Conservation (phyloP, 2,329 filamentous ascomycete genomes). For the Colletotrichum chrysophilum region DNA sequence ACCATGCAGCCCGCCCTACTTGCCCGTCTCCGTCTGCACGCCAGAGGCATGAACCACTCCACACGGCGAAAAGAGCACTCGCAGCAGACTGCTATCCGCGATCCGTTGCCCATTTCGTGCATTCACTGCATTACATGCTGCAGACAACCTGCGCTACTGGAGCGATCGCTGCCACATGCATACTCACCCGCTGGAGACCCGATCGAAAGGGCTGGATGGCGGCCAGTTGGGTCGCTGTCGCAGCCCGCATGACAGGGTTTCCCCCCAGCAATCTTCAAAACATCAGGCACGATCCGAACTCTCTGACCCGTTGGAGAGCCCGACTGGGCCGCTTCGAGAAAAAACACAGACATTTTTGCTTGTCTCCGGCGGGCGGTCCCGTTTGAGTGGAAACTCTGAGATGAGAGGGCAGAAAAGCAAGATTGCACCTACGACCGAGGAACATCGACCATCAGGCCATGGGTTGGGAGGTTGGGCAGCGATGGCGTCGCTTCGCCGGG, state of each 20-base stretch:
- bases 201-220: not conserved
- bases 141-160: not conserved
- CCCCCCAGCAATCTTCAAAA: not conserved
- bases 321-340: not conserved
- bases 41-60: slow-evolving; percentile 4
- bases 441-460: not conserved
- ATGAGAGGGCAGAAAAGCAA: slow-evolving; percentile 6
- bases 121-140: not conserved
- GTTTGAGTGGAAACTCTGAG: not conserved
- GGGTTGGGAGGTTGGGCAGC: slow-evolving; percentile 19
- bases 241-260: not conserved
- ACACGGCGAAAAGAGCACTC: not conserved
- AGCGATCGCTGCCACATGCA: slow-evolving; percentile 6
- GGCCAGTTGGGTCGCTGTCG: not conserved
- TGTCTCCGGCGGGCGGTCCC: slow-evolving; percentile 4
- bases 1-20: slow-evolving; percentile 13
- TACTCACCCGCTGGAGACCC: not conserved
- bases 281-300: slow-evolving; percentile 14
- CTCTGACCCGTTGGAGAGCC: slow-evolving; percentile 7
- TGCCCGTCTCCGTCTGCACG: not conserved
- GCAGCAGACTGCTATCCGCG: not conserved
- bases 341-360: not conserved
- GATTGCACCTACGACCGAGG: not conserved
- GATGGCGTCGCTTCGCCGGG: not conserved
- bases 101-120: not conserved